These are phyloP conservation scores for Penicillium arizonense DNA, from an alignment of 495 filamentous ascomycete species.

Conservation along the genomic window DNA sequence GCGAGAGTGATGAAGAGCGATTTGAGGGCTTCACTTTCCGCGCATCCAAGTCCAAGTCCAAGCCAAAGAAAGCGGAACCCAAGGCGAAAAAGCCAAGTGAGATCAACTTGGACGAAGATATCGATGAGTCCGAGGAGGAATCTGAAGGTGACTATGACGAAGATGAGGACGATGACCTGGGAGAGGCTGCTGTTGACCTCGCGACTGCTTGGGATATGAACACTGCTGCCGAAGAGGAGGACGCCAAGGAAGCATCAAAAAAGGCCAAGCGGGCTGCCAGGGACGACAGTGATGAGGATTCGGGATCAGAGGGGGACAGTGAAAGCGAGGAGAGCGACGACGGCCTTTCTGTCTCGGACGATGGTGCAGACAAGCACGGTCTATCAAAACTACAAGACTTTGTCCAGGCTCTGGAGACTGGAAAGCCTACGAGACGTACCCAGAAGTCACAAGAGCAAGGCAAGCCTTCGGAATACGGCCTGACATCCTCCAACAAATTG, in stretches of 20 bases:
- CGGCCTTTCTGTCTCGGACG: conserved; percentile 53
- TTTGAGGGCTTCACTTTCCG: conserved; percentile 76
- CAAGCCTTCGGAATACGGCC: conserved; percentile 56
- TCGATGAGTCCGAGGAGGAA: conserved; percentile 47
- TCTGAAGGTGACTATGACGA: conserved; percentile 45
- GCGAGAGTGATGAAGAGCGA: conserved; percentile 79
- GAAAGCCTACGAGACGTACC: conserved; percentile 26
- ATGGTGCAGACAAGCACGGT: conserved; percentile 57
- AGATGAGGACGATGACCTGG: conserved; percentile 62
- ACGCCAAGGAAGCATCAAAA: conserved; percentile 25
- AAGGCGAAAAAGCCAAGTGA: conserved; percentile 33
- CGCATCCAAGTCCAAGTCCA: conserved; percentile 49
- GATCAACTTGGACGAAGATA: conserved; percentile 56
- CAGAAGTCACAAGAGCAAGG: conserved; percentile 48
- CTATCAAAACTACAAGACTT: conserved; percentile 65
- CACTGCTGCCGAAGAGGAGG: conserved; percentile 46
- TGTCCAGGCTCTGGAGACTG: conserved; percentile 63
- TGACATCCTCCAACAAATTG: conserved; percentile 64
- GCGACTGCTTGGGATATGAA: conserved; percentile 77
- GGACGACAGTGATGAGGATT: conserved; percentile 35
- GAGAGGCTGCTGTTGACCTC: conserved; percentile 84
- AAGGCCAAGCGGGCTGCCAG: conserved; percentile 32
- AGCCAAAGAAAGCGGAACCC: conserved; percentile 22
- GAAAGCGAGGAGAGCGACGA: conserved; percentile 51
- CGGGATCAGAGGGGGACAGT: conserved; percentile 38